Evolutionary conservation across 495 filamentous ascomycete species (phyloP).

Genomic region (Lasiosphaeria hispida): DNA sequence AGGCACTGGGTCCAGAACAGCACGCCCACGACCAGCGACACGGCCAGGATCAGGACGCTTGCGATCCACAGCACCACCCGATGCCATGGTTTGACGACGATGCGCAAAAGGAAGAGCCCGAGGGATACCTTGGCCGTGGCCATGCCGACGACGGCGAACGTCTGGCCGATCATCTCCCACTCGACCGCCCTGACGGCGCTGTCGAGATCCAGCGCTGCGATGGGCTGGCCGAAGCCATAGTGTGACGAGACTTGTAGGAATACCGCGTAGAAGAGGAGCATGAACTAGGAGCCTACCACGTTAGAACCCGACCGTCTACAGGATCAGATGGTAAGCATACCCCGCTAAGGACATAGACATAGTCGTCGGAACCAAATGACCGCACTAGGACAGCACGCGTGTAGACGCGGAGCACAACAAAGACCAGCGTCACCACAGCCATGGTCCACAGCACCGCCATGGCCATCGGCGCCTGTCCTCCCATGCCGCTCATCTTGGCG

Average conservation of each 20-base stretch:
- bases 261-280: constrained; percentile 15
- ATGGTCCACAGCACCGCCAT: constrained; percentile 32
- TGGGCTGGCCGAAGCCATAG: constrained; percentile 37
- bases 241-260: constrained; percentile 10
- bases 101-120: constrained; percentile 40
- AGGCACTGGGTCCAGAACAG: constrained; percentile 19
- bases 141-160: constrained; percentile 39
- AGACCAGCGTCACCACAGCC: constrained; percentile 21
- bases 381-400: constrained; percentile 29
- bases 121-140: constrained; percentile 41
- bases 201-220: constrained; percentile 27
- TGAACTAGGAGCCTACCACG: background rate
- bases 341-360: constrained; percentile 29
- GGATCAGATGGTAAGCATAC: background rate
- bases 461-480: constrained; percentile 11
- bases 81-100: constrained; percentile 36
- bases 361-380: constrained; percentile 31
- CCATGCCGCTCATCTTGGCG: constrained; percentile 8
- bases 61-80: constrained; percentile 29
- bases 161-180: constrained; percentile 41
- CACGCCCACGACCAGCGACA: background rate
- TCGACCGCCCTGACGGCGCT: constrained; percentile 30
- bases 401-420: constrained; percentile 32
- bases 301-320: background rate
- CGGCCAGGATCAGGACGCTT: background rate